phyloP scores from a whole-genome alignment of 2,329 filamentous ascomycete species.

The Seiridium unicorne region DNA sequence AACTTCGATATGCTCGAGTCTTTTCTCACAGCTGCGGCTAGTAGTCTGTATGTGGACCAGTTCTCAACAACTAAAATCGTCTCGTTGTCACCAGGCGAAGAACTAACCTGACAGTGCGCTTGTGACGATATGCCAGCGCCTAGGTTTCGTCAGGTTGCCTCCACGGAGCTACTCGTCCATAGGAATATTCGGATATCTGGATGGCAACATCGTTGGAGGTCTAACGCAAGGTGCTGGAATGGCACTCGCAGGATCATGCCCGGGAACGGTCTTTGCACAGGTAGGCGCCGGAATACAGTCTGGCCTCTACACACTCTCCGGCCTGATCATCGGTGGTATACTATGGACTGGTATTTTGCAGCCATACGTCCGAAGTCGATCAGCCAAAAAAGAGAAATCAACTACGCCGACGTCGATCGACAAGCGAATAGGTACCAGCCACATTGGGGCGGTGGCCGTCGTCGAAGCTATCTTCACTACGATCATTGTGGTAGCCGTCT shows the following conservation, averaged over 20 bases:
- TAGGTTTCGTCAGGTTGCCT: slow-evolving; percentile 39
- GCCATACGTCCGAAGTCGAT: slow-evolving; percentile 26
- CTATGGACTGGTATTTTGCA: slow-evolving; percentile 45
- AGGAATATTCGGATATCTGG: slow-evolving; percentile 52
- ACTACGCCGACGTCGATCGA: slow-evolving; percentile 30
- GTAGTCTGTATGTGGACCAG: slow-evolving; percentile 52
- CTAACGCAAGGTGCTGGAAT: slow-evolving; percentile 63
- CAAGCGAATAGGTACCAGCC: slow-evolving; percentile 38
- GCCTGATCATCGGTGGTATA: slow-evolving; percentile 55
- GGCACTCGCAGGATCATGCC: slow-evolving; percentile 63
- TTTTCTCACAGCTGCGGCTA: slow-evolving; percentile 61
- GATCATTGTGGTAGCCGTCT: slow-evolving; percentile 34
- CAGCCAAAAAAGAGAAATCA: slow-evolving; percentile 16
- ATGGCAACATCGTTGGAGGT: slow-evolving; percentile 66
- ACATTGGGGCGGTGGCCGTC: slow-evolving; percentile 32
- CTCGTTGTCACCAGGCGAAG: slow-evolving; percentile 16
- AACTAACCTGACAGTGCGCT: not conserved
- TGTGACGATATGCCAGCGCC: slow-evolving; percentile 37
- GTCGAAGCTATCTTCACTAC: slow-evolving; percentile 42
- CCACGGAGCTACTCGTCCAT: slow-evolving; percentile 51
- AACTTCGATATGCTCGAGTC: slow-evolving; percentile 66
- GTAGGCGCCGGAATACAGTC: slow-evolving; percentile 50
- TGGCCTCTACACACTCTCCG: slow-evolving; percentile 51
- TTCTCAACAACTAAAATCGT: slow-evolving; percentile 29
- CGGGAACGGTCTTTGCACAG: slow-evolving; percentile 64